Base-by-base conservation (phyloP, 108 stramenopile species). In the Cyclotella baltica region DNA sequence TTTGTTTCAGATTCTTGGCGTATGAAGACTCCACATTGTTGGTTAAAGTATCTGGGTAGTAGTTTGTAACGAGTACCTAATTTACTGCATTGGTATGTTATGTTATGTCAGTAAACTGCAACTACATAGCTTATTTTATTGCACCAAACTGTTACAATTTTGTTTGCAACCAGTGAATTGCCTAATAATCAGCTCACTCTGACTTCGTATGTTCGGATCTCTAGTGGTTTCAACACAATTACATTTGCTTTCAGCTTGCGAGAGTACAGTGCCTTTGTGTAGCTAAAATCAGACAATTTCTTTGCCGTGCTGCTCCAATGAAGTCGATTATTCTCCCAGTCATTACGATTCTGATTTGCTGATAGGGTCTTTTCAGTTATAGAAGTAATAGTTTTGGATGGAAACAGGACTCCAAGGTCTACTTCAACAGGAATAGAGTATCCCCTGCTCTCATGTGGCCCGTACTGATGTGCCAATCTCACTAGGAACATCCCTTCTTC, bases 391-490 rank as follows among this genome's bases (percentile, higher is more conserved):
- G 58, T 46, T 28, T 77, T 62, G 34, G 73, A 59, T 19, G 69
- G 65, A 48, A 89, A 73, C 16, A 87, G 53, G 25, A 53, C 31
- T 9, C 62, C 34, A 27, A 97, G 67, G 71, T 96, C 87, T 29
- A 95, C 75, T 36, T 47, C 36, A 18, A 78, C 91, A 0, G 89
- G 87, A 36, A 67, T 31, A 25, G 93, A 89, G 6, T 89, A 67
- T 28, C 72, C 55, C 2, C 68, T 34, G 77, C 90, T 83, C 62
- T 97, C 97, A 27, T 86, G 88, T 27, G 55, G 23, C 10, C 80
- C 94, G 67, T 90, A 97, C 73, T 96, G 93, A 87, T 98, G 97
- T 9, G 86, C 95, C n/a, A 98, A 64, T n/a, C 97, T 94, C 23
- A 93, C 38, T 53, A 96, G 58, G 55, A 80, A 89, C n/a, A 34